Conservation (phyloP, 768 basidiomycete genomes). For the Tylopilus sp. region DNA sequence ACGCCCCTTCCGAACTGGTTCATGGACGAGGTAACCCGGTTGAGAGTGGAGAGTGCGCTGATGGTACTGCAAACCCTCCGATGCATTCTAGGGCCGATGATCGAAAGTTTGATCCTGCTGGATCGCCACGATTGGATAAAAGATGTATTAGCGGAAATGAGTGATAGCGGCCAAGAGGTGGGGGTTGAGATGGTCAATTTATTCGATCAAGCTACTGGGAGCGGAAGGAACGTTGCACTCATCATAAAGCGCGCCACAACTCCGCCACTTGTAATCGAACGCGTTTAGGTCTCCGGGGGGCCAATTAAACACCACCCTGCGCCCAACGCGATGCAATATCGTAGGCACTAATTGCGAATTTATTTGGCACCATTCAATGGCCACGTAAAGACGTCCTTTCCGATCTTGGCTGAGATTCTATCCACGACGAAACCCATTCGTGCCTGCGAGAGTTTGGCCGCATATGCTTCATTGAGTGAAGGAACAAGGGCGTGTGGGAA, state of each 20-base stretch:
- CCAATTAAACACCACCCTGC: constrained; percentile 2
- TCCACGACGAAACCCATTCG: constrained; percentile 51
- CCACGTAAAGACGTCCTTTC: constrained; percentile 60
- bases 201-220: constrained; percentile 70
- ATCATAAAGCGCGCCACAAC: constrained; percentile 40
- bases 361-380: constrained; percentile 23
- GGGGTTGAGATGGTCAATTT: constrained; percentile 54
- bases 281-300: constrained; percentile 4
- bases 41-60: constrained; percentile 40
- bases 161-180: constrained; percentile 24
- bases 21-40: constrained; percentile 18
- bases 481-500: constrained; percentile 50
- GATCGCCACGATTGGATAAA: constrained; percentile 61
- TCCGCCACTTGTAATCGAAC: constrained; percentile 4
- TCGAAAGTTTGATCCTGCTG: constrained; percentile 62
- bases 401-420: constrained; percentile 63
- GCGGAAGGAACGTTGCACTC: constrained; percentile 68
- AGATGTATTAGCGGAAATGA: constrained; percentile 34
- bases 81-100: constrained; percentile 63
- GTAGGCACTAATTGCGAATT: constrained; percentile 10
- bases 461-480: constrained; percentile 48
- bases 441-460: constrained; percentile 38
- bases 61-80: constrained; percentile 63
- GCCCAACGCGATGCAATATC: constrained; percentile 6
- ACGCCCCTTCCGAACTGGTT: constrained; percentile 21